Evolutionary conservation across 164 flowering plant genomes (phyloP), one percentile per base, ranked within the genome.

Genomic region (Magnolia sinica): DNA sequence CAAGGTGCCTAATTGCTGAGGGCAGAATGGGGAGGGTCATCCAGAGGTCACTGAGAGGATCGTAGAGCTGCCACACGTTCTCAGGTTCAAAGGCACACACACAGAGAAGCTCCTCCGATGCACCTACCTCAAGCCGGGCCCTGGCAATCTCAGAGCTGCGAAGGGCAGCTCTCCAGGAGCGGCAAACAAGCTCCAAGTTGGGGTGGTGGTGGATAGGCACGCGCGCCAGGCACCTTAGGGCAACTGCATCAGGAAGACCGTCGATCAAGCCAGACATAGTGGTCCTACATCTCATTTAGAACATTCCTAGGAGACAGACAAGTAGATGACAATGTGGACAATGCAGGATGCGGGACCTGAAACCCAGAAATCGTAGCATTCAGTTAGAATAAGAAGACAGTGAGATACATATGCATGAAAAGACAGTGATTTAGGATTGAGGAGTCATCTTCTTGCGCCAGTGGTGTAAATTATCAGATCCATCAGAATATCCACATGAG

Each of bases 241-340:
- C 92, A 78, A 95, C 94, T 52, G 92, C 98, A 68, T 93, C 95
- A n/a, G 99, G 99, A 64, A 95, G 97, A 73, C 98, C 99, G 76
- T 95, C 95, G 81, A 93, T 93, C 78, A 96, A 79, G 74, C 80
- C 95, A 81, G 98, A 88, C 98, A 94, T 92, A 10, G 64, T 81
- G 77, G 68, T 50, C 69, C 58, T 72, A 73, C 78, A 77, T 81
- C 73, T 55, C 74, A 71, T 24, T 75, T 74, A 70, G 50, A 73
- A 50, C 14, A 67, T 20, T 50, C 73, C 9, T 70, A 52, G n/a
- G 10, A 50, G 11, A 4, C n/a, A n/a, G 4, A 49, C 23, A 27
- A 49, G 19, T 7, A 18, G 10, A 16, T 19, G 18, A 29, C 16
- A 68, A 31, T 70, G 24, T 9, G 27, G 58, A 70, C 23, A 70